A percentile compares a stretch with the other conserved stretches of the same genome.
phyloP scores from a whole-genome alignment of 148 eudicot species.

The Rhododendron molle region DNA sequence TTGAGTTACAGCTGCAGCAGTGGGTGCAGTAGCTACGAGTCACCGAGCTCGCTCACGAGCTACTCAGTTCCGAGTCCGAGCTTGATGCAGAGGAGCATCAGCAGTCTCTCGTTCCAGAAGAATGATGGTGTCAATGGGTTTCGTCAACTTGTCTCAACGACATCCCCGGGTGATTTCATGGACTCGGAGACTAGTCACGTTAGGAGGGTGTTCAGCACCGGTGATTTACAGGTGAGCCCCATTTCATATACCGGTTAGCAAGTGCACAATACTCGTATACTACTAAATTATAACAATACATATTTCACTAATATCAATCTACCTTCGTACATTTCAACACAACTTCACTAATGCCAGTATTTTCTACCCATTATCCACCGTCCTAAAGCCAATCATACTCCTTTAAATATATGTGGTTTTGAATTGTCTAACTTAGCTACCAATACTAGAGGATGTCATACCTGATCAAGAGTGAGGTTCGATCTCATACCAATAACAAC shows the following conservation, averaged over 20 bases:
- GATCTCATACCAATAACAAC: background rate
- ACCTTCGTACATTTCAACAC: background rate
- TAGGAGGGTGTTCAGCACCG: constrained; percentile 49
- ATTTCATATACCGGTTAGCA: background rate
- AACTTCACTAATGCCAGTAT: background rate
- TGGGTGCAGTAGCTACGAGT: constrained; percentile 31
- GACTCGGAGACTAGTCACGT: constrained; percentile 31
- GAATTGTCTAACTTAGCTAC: background rate
- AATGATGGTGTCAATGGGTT: constrained; percentile 18
- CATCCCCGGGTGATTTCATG: constrained; percentile 16
- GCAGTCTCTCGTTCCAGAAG: constrained; percentile 54
- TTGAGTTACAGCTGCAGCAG: constrained; percentile 21
- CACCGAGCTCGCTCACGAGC: constrained; percentile 27
- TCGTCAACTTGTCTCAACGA: constrained; percentile 21
- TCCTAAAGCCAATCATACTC: background rate
- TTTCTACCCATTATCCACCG: background rate
- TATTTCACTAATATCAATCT: background rate
- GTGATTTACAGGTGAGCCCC: constrained; percentile 47
- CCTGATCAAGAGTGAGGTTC: background rate
- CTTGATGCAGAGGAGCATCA: constrained; percentile 30
- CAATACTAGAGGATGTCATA: background rate
- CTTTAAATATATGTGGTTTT: background rate
- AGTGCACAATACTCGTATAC: background rate
- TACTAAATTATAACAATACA: background rate
- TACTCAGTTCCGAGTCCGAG: constrained; percentile 16